A percentile compares a stretch with the other conserved stretches of the same genome.
phyloP scores from a whole-genome alignment of 2,329 filamentous ascomycete genomes.

The Incumbomyces delicatus region DNA sequence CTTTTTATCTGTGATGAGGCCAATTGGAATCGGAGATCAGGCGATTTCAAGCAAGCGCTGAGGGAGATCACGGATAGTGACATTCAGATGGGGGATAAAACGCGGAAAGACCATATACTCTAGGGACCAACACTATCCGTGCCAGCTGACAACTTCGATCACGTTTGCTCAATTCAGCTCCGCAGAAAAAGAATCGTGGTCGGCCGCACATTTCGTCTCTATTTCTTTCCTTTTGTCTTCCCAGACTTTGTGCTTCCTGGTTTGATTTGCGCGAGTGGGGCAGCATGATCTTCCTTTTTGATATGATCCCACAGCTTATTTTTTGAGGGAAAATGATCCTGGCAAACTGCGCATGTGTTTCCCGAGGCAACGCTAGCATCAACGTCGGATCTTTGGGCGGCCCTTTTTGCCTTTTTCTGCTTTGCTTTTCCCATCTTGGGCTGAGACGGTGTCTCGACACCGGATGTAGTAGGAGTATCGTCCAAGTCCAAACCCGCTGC shows the following conservation, averaged over 20 bases:
- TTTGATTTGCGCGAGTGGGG: constrained; percentile 27
- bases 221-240: constrained; percentile 16
- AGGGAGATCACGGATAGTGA: no score
- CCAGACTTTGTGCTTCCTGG: constrained; percentile 16
- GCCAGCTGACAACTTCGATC: no score
- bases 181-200: no score
- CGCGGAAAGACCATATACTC: no score
- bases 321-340: constrained; percentile 65
- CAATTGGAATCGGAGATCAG: neutral
- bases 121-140: no score
- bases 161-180: no score
- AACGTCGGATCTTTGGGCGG: constrained; percentile 23
- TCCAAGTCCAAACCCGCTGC: constrained; percentile 8
- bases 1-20: neutral
- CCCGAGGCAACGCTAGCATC: constrained; percentile 20
- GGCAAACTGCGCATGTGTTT: constrained; percentile 68
- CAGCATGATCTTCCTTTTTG: constrained; percentile 54
- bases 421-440: constrained; percentile 43
- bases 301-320: constrained; percentile 67
- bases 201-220: no score
- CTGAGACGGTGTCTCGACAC: constrained; percentile 16
- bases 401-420: constrained; percentile 42
- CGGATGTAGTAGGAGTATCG: constrained; percentile 12
- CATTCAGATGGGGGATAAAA: no score
- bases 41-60: neutral